A percentile compares a stretch with the other conserved stretches of the same genome.
These are phyloP conservation scores for Fusarium oligoseptatum DNA, from an alignment of 2,329 filamentous ascomycete species.

Conservation along the genomic window DNA sequence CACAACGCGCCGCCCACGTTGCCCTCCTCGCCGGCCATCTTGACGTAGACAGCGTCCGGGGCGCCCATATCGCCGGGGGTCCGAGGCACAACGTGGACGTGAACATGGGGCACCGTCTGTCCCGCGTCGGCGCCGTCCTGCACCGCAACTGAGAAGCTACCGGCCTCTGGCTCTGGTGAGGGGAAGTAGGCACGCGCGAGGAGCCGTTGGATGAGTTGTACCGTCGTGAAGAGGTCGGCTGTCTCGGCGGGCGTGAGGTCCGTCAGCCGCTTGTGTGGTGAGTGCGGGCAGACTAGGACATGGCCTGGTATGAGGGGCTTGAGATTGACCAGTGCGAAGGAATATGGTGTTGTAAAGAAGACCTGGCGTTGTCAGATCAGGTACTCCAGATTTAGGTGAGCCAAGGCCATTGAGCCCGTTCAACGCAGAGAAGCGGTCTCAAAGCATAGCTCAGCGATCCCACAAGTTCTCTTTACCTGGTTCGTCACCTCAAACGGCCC, in stretches of 20 bases:
- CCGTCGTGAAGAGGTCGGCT: slow-evolving; percentile 86
- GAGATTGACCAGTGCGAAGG: slow-evolving; percentile 93
- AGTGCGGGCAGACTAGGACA: slow-evolving; percentile 86
- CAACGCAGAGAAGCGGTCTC: neutral
- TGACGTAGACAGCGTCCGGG: slow-evolving; percentile 82
- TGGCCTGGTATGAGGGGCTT: slow-evolving; percentile 95
- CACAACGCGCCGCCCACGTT: slow-evolving; percentile 81
- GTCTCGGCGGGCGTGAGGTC: slow-evolving; percentile 81
- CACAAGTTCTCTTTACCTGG: slow-evolving; percentile 65
- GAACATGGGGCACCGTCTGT: slow-evolving; percentile 93
- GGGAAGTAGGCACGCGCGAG: slow-evolving; percentile 71
- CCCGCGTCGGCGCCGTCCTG: slow-evolving; percentile 93
- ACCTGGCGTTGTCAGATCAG: slow-evolving; percentile 68
- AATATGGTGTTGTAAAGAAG: slow-evolving; percentile 84
- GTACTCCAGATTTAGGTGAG: neutral
- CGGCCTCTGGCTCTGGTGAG: slow-evolving; percentile 67
- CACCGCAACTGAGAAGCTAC: slow-evolving; percentile 92
- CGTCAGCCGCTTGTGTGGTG: slow-evolving; percentile 77
- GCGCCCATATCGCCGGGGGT: slow-evolving; percentile 65
- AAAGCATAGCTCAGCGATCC: neutral
- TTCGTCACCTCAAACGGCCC: slow-evolving; percentile 82
- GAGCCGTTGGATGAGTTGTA: slow-evolving; percentile 85
- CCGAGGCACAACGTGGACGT: slow-evolving; percentile 91
- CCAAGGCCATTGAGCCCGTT: neutral
- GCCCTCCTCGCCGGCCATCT: slow-evolving; percentile 86